Conservation (phyloP, 345 rosid genomes). For the Heritiera fomes region DNA sequence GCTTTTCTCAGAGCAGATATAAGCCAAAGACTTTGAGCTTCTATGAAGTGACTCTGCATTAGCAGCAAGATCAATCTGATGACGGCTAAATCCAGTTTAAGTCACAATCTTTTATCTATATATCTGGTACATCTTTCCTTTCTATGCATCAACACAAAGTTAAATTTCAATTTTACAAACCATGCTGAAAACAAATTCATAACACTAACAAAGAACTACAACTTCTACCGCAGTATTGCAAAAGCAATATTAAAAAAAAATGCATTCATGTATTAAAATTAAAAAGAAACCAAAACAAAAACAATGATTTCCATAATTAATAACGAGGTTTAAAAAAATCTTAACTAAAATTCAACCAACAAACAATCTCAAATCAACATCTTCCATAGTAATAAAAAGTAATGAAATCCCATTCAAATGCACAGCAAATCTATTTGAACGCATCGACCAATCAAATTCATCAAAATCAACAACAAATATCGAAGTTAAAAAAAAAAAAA, state of each 20-base stretch:
- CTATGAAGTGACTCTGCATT: background rate
- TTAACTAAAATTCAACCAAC: background rate
- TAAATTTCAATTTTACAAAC: slow-evolving; percentile 8
- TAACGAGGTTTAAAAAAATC: background rate
- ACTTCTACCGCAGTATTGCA: background rate
- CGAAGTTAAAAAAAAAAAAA: background rate
- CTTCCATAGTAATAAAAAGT: background rate
- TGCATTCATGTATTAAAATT: background rate
- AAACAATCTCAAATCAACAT: slow-evolving; percentile 9
- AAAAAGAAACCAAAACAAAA: background rate
- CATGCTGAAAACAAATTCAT: background rate
- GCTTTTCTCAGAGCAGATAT: background rate
- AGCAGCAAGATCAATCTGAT: background rate
- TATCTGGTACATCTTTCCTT: background rate
- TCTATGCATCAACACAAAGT: background rate
- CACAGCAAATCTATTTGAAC: slow-evolving; percentile 9
- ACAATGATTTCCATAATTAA: background rate
- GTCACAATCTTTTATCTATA: background rate
- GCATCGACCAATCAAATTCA: slow-evolving; percentile 17
- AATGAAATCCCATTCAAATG: slow-evolving; percentile 8
- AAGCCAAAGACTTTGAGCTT: background rate
- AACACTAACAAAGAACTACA: background rate
- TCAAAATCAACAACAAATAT: background rate
- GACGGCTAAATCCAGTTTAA: background rate
- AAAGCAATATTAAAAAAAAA: background rate